phyloP scores from a whole-genome alignment of 371 early-diverging fungal genomes.

The Mucor irregularis region DNA sequence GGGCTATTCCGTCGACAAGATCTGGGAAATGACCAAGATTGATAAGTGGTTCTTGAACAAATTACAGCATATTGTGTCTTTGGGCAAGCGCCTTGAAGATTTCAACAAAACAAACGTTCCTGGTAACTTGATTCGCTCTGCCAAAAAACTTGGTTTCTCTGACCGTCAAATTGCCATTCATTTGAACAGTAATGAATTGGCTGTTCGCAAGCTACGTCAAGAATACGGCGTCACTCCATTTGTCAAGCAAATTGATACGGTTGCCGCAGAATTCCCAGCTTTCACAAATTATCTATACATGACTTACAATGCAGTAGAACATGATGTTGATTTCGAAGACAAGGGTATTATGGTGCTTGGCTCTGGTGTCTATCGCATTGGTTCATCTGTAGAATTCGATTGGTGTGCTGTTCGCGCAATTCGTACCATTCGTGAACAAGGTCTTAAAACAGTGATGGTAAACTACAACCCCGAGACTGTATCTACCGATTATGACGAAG shows the following conservation, averaged over 20 bases:
- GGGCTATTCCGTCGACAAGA: conserved; percentile 84
- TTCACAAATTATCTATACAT: conserved; percentile 95
- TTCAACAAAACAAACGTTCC: conserved; percentile 59
- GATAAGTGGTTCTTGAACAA: conserved; percentile 97
- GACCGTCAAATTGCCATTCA: conserved; percentile 82
- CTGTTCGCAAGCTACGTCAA: conserved; percentile 79
- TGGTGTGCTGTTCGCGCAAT: conserved; percentile 96
- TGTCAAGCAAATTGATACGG: conserved; percentile 97
- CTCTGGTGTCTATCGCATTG: conserved; percentile 96
- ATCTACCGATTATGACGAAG: conserved; percentile 96
- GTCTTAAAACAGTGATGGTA: conserved; percentile 91
- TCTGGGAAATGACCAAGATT: conserved; percentile 86
- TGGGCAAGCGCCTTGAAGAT: conserved; percentile 48
- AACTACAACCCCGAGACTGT: conserved; percentile 99
- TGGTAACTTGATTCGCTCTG: conserved; percentile 58
- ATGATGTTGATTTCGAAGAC: conserved; percentile 87
- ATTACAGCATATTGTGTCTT: conserved; percentile 65
- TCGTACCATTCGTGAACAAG: conserved; percentile 80
- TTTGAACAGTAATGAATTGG: conserved; percentile 83
- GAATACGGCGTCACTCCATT: conserved; percentile 83
- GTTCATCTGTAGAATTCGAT: conserved; percentile 96
- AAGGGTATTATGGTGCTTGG: conserved; percentile 93
- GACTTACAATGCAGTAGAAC: conserved; percentile 91
- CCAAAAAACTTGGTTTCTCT: conserved; percentile 94
- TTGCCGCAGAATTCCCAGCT: conserved; percentile 97